Evolutionary conservation across 2,329 filamentous ascomycete species (phyloP).

Genomic region (Aspergillus pseudoglaucus): DNA sequence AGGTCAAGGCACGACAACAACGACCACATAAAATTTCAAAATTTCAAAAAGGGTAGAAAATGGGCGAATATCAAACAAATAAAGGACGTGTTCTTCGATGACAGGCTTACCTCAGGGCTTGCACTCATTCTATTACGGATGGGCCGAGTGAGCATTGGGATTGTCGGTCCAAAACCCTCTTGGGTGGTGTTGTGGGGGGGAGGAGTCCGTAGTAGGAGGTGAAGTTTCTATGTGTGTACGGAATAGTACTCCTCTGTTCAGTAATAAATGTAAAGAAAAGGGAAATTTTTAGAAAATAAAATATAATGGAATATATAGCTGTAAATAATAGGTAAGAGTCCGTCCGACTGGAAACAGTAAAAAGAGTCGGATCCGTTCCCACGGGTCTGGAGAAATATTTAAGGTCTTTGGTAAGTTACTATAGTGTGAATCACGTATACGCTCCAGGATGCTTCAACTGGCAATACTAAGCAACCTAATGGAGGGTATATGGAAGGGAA

Average conservation of each 20-base stretch:
- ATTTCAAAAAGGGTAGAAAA: background rate
- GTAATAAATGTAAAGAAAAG: background rate
- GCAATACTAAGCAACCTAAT: background rate
- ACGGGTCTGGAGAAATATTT: conserved; percentile 7
- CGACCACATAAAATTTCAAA: background rate
- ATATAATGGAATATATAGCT: background rate
- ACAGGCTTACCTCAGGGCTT: conserved; percentile 9
- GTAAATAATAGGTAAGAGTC: background rate
- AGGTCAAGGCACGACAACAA: background rate
- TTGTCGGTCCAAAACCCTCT: conserved; percentile 1
- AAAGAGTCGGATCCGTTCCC: background rate
- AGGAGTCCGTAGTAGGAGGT: background rate
- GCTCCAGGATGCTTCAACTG: too few species aligned
- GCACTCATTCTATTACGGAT: conserved; percentile 6
- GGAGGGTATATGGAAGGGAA: background rate
- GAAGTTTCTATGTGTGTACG: background rate
- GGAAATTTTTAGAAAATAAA: background rate
- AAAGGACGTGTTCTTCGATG: background rate
- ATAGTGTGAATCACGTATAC: background rate
- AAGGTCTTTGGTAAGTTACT: conserved; percentile 1
- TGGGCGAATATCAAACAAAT: background rate
- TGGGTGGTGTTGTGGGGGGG: conserved; percentile 5
- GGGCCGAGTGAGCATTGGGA: conserved; percentile 2
- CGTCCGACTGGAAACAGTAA: background rate
- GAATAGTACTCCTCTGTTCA: background rate